Evolutionary conservation across 257 asterid genomes (phyloP).

Genomic region (Ballota nigra): DNA sequence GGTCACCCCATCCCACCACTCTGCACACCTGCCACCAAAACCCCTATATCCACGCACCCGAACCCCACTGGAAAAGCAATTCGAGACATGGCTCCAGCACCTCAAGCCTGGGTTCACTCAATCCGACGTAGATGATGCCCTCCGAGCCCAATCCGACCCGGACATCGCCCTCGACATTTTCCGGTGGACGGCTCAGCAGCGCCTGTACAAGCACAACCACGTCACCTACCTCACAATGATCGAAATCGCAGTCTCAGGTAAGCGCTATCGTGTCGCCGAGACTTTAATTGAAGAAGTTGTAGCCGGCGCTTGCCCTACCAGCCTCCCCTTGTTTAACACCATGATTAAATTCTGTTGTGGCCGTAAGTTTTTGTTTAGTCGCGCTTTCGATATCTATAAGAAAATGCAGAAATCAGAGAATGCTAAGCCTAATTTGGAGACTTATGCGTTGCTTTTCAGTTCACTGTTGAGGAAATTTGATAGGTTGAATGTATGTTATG

Average conservation of each 20-base stretch:
- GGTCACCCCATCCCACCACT: slow-evolving; percentile 16
- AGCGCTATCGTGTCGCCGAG: slow-evolving; percentile 65
- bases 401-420: slow-evolving; percentile 70
- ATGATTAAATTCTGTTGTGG: slow-evolving; percentile 85
- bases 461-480: slow-evolving; percentile 70
- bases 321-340: slow-evolving; percentile 60
- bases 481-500: slow-evolving; percentile 58
- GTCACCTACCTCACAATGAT: slow-evolving; percentile 69
- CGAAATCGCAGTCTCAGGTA: slow-evolving; percentile 56
- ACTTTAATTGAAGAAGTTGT: slow-evolving; percentile 78
- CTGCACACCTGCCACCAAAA: slow-evolving; percentile 25
- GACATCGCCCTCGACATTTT: slow-evolving; percentile 92
- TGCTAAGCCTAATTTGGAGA: slow-evolving; percentile 71
- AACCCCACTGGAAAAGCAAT: slow-evolving; percentile 68
- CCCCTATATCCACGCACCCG: slow-evolving; percentile 43
- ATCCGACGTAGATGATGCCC: slow-evolving; percentile 63
- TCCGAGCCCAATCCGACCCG: slow-evolving; percentile 73
- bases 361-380: slow-evolving; percentile 66
- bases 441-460: slow-evolving; percentile 61
- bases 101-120: slow-evolving; percentile 89
- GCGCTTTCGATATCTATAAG: slow-evolving; percentile 84
- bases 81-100: slow-evolving; percentile 70
- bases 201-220: slow-evolving; percentile 71
- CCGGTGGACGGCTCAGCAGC: slow-evolving; percentile 96
- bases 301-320: slow-evolving; percentile 76